These are phyloP conservation scores for Pulchroboletus neoregius DNA, from an alignment of 1,284 basidiomycete genomes.

Conservation along the genomic window DNA sequence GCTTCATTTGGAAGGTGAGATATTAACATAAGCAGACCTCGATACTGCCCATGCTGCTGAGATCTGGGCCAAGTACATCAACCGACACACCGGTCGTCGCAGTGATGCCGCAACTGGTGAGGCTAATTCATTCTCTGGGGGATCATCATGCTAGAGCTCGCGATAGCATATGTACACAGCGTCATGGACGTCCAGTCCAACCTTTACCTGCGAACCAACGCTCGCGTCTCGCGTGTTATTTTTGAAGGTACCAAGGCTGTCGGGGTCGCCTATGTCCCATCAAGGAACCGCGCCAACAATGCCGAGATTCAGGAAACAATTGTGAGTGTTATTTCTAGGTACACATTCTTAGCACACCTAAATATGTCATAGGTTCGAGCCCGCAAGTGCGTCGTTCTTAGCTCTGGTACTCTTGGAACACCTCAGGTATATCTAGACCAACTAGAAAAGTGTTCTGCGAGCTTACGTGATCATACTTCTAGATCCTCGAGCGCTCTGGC, in stretches of 20 bases:
- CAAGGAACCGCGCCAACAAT: constrained; percentile 54
- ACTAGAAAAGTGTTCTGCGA: neutral
- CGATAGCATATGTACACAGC: constrained; percentile 61
- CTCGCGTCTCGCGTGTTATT: constrained; percentile 64
- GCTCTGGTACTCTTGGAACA: constrained; percentile 63
- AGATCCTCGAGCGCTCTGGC: constrained; percentile 70
- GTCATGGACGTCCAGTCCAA: constrained; percentile 66
- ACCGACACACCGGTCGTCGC: constrained; percentile 65
- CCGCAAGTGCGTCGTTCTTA: constrained; percentile 61
- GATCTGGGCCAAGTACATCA: constrained; percentile 76
- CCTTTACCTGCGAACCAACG: constrained; percentile 58
- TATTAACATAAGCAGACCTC: constrained; percentile 40
- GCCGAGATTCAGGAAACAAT: constrained; percentile 57
- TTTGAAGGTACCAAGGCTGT: constrained; percentile 71
- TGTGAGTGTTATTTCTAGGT: constrained; percentile 29
- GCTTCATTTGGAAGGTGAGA: neutral
- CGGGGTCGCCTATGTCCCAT: constrained; percentile 64
- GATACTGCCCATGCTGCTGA: constrained; percentile 61
- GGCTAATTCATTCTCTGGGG: neutral
- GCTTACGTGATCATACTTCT: neutral
- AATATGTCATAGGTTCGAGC: constrained; percentile 41
- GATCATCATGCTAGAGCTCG: constrained; percentile 1
- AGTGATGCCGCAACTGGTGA: constrained; percentile 67
- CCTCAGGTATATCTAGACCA: constrained; percentile 39
- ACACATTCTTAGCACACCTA: neutral